Conservation (phyloP, 495 filamentous ascomycete genomes). For the Penicilliopsis zonata region DNA sequence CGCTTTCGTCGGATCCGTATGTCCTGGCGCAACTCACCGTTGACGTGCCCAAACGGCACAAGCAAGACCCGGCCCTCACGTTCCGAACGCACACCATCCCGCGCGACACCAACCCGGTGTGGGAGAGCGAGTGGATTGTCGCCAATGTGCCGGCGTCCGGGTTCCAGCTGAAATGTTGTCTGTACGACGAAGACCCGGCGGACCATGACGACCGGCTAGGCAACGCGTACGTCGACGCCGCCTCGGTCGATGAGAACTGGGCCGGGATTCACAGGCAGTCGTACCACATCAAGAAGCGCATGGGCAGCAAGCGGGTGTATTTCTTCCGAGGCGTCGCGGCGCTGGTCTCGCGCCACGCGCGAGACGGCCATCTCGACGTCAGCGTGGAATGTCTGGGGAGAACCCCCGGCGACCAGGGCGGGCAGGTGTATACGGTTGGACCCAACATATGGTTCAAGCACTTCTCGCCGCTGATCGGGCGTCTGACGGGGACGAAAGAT, state of each 20-base stretch:
- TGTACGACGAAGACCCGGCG: slow-evolving; percentile 81
- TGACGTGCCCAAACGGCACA: slow-evolving; percentile 57
- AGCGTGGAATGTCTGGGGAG: slow-evolving; percentile 65
- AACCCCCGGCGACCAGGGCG: slow-evolving; percentile 58
- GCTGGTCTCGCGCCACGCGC: slow-evolving; percentile 41
- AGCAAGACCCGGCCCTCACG: slow-evolving; percentile 60
- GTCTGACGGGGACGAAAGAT: slow-evolving; percentile 67
- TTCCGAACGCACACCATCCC: slow-evolving; percentile 68
- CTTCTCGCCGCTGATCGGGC: slow-evolving; percentile 78
- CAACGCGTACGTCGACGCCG: slow-evolving; percentile 57
- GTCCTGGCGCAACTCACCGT: slow-evolving; percentile 55
- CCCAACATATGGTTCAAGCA: slow-evolving; percentile 72
- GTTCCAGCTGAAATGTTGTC: slow-evolving; percentile 64
- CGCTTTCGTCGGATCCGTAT: slow-evolving; percentile 76
- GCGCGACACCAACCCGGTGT: slow-evolving; percentile 56
- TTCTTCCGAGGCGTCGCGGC: slow-evolving; percentile 51
- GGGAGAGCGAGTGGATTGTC: slow-evolving; percentile 80
- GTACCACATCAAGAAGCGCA: slow-evolving; percentile 69
- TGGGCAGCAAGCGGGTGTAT: slow-evolving; percentile 78
- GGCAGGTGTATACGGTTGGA: slow-evolving; percentile 66
- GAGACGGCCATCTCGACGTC: slow-evolving; percentile 49
- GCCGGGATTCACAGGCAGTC: slow-evolving; percentile 47
- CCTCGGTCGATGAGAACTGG: slow-evolving; percentile 50
- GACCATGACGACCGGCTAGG: slow-evolving; percentile 84
- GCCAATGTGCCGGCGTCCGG: slow-evolving; percentile 71